These are phyloP conservation scores for Hanseniaspora gamundiae DNA, from an alignment of 1,139 yeast species.

Conservation along the genomic window DNA sequence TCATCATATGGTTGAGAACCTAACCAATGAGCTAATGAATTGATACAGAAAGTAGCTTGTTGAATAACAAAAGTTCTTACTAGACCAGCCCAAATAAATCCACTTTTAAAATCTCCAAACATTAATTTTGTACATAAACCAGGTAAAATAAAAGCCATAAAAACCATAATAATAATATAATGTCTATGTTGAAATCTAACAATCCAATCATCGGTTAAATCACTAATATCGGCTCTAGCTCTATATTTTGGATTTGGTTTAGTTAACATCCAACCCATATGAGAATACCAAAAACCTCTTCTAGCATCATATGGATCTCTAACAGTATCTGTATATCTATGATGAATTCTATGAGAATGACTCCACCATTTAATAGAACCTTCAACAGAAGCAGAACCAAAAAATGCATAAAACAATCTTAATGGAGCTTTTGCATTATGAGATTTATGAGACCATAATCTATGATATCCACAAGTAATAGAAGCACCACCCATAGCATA, in stretches of 20 bases:
- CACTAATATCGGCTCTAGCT: slow-evolving; percentile 94
- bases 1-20: slow-evolving; percentile 98
- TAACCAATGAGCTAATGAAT: slow-evolving; percentile 96
- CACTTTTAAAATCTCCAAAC: slow-evolving; percentile 91
- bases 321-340: slow-evolving; percentile 90
- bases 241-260: slow-evolving; percentile 89
- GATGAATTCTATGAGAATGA: slow-evolving; percentile 94
- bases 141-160: slow-evolving; percentile 65
- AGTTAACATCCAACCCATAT: slow-evolving; percentile 94
- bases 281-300: slow-evolving; percentile 90
- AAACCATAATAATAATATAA: slow-evolving; percentile 55
- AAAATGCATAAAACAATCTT: slow-evolving; percentile 60
- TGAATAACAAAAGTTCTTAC: slow-evolving; percentile 75
- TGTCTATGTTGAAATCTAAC: slow-evolving; percentile 91
- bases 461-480: slow-evolving; percentile 91
- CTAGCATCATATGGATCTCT: slow-evolving; percentile 98
- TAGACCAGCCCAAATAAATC: slow-evolving; percentile 83
- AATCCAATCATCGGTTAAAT: slow-evolving; percentile 79
- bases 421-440: slow-evolving; percentile 67
- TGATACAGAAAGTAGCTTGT: slow-evolving; percentile 97
- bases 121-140: slow-evolving; percentile 60
- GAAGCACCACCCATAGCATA: slow-evolving; percentile 74
- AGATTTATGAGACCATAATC: slow-evolving; percentile 82
- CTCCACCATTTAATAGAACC: slow-evolving; percentile 99
- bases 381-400: slow-evolving; percentile 92